Conservation (phyloP, 140 eudicot genomes). For the Stevia rebaudiana region DNA sequence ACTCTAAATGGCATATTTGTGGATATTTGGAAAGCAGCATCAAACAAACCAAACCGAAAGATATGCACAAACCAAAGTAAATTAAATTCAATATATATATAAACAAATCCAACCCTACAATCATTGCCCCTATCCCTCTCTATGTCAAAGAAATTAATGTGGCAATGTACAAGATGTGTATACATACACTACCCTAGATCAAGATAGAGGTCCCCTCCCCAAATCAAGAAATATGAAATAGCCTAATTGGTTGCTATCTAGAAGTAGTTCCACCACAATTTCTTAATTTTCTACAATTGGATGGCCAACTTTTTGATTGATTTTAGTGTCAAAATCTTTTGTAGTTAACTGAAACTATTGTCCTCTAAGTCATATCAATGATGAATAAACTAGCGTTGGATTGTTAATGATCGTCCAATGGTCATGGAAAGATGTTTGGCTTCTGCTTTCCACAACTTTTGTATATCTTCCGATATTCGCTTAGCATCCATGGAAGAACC, state of each 20-base stretch:
- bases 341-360: constrained; percentile 14
- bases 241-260: constrained; percentile 24
- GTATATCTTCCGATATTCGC: constrained; percentile 45
- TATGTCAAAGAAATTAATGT: constrained; percentile 23
- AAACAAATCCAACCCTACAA: constrained; percentile 15
- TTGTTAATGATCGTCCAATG: constrained; percentile 26
- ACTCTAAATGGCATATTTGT: too few relatives aligned
- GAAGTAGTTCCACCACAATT: constrained; percentile 27
- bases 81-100: too few relatives aligned
- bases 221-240: constrained; percentile 26
- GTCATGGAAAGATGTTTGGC: constrained; percentile 32
- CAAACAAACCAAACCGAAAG: too few relatives aligned
- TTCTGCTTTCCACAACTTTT: constrained; percentile 35
- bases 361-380: constrained; percentile 9
- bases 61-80: too few relatives aligned
- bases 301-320: constrained; percentile 29
- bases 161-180: constrained; percentile 40
- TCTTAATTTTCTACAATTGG: constrained; percentile 28
- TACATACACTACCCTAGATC: constrained; percentile 39
- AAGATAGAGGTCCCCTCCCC: constrained; percentile 35
- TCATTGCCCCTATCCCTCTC: constrained; percentile 26
- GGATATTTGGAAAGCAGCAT: too few relatives aligned
- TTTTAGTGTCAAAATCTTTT: constrained; percentile 36
- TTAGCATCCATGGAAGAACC: constrained; percentile 52
- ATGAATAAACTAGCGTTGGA: constrained; percentile 18